Evolutionary conservation across 1,284 basidiomycete genomes (phyloP).

Genomic region (Naganishia sp.): DNA sequence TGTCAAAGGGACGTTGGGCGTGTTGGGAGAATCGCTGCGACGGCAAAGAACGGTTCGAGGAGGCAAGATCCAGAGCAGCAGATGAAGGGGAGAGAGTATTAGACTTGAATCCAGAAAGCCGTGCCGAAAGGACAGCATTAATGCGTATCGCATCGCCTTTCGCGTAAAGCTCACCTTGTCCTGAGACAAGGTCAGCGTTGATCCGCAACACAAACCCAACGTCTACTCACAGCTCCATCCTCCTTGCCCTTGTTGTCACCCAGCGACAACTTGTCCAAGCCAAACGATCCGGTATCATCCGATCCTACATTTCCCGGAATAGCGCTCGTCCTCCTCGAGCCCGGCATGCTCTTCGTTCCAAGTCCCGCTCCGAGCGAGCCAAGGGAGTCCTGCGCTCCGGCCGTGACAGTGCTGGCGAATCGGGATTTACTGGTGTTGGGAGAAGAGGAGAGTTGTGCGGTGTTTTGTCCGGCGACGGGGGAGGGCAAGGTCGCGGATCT

Average conservation of each 20-base stretch:
- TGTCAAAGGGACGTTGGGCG: conserved; percentile 61
- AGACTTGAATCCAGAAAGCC: conserved; percentile 4
- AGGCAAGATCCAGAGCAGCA: conserved; percentile 87
- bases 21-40: conserved; percentile 60
- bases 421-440: conserved; percentile 29
- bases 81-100: conserved; percentile 75
- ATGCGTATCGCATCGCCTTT: conserved; percentile 38
- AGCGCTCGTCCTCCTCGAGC: conserved; percentile 48
- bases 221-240: conserved; percentile 62
- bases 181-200: conserved; percentile 15
- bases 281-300: conserved; percentile 47
- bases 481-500: conserved; percentile 22
- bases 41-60: conserved; percentile 72
- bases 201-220: conserved; percentile 1
- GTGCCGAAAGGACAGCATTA: conserved; percentile 42
- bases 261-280: conserved; percentile 51
- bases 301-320: conserved; percentile 34
- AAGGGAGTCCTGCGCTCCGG: conserved; percentile 14
- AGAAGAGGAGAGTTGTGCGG: conserved; percentile 17
- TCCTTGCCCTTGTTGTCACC: conserved; percentile 42
- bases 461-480: conserved; percentile 10
- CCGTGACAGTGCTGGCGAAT: conserved; percentile 22
- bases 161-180: conserved; percentile 6
- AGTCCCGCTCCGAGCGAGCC: conserved; percentile 13
- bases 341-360: conserved; percentile 55